Conservation (phyloP, 768 basidiomycete genomes). For the Amanita polypyramis region DNA sequence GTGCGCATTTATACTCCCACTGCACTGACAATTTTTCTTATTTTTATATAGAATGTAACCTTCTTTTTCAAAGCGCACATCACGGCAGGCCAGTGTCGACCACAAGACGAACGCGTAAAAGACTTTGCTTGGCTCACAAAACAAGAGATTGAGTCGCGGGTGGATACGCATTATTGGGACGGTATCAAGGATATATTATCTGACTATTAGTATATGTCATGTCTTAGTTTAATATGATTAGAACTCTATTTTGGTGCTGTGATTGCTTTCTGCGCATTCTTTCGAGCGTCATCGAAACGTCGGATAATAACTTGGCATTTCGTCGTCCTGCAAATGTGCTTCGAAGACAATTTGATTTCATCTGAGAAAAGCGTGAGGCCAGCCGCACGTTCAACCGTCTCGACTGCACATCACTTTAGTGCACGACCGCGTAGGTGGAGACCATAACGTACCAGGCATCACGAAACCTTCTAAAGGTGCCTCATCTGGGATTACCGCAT, state of each 20-base stretch:
- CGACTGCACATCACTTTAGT: slow-evolving; percentile 41
- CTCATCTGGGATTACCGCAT: slow-evolving; percentile 83
- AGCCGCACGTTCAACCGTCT: slow-evolving; percentile 83
- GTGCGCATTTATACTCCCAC: slow-evolving; percentile 17
- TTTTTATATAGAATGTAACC: slow-evolving; percentile 41
- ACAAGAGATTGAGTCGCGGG: slow-evolving; percentile 68
- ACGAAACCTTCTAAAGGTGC: slow-evolving; percentile 72
- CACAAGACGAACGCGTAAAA: slow-evolving; percentile 38
- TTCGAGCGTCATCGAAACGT: slow-evolving; percentile 85
- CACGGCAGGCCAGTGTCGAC: slow-evolving; percentile 73
- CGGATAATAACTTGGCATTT: slow-evolving; percentile 85
- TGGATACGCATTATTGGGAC: slow-evolving; percentile 66
- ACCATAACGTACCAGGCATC: slow-evolving; percentile 49
- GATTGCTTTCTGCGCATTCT: slow-evolving; percentile 46
- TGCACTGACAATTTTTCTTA: background rate
- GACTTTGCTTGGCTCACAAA: slow-evolving; percentile 95
- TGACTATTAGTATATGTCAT: slow-evolving; percentile 31
- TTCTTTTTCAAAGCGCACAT: slow-evolving; percentile 97
- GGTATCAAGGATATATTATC: slow-evolving; percentile 75
- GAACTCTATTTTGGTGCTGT: slow-evolving; percentile 34
- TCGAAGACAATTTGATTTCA: slow-evolving; percentile 59
- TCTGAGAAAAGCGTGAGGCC: slow-evolving; percentile 85
- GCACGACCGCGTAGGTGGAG: background rate
- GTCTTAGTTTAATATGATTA: too few species aligned
- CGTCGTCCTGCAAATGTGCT: slow-evolving; percentile 81